Evolutionary conservation across 495 filamentous ascomycete genomes (phyloP).

Genomic region (Poronia punctata): DNA sequence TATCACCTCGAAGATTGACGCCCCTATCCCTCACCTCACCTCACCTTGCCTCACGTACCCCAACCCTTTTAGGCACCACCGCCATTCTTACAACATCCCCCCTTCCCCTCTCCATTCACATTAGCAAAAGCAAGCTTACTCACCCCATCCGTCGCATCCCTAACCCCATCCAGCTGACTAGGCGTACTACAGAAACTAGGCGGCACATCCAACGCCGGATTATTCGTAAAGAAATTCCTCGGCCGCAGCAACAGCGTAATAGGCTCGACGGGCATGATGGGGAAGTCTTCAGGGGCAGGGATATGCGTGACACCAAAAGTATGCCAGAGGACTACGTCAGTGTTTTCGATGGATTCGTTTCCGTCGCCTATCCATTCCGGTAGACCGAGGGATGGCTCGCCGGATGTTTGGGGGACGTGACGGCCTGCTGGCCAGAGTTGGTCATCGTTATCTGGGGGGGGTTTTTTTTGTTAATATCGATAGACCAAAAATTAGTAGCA

Average conservation of each 20-base stretch:
- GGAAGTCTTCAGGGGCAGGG: conserved; percentile 88
- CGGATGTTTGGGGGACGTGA: conserved; percentile 89
- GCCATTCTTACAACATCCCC: too few relatives aligned
- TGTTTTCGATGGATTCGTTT: conserved; percentile 68
- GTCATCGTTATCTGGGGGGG: conserved; percentile 62
- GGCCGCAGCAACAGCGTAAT: conserved; percentile 81
- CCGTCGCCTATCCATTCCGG: conserved; percentile 79
- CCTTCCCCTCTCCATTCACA: too few relatives aligned
- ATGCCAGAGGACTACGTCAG: conserved; percentile 91
- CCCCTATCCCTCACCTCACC: too few relatives aligned
- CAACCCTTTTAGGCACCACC: too few relatives aligned
- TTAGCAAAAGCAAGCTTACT: conserved; percentile 36
- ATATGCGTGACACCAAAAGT: conserved; percentile 93
- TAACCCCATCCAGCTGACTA: conserved; percentile 51
- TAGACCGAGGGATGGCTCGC: conserved; percentile 70
- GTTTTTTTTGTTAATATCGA: too few relatives aligned
- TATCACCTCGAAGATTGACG: too few relatives aligned
- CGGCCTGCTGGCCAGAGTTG: conserved; percentile 89
- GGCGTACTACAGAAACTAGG: conserved; percentile 72
- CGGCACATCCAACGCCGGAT: conserved; percentile 82
- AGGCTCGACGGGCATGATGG: conserved; percentile 89
- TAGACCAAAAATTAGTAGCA: too few relatives aligned
- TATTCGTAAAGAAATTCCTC: conserved; percentile 79
- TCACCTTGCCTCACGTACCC: too few relatives aligned
- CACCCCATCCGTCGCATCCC: conserved; percentile 40